Percentiles rank a stretch among this genome's conserved stretches.
phyloP scores from a whole-genome alignment of 305 asterid species.

The Fraxinus dipetala region DNA sequence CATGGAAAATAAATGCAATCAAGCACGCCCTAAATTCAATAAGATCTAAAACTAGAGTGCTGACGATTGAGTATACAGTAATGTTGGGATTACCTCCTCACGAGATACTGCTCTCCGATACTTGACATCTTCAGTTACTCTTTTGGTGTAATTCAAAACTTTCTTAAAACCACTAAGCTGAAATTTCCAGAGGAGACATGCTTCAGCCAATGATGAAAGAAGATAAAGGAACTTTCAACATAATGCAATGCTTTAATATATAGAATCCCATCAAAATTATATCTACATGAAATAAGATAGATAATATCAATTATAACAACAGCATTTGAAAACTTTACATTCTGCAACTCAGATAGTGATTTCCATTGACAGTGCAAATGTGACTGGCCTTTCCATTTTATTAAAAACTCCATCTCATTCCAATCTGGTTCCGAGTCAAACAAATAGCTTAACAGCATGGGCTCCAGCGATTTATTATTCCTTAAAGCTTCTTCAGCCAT shows the following conservation, averaged over 20 bases:
- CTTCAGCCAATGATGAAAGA: constrained; percentile 15
- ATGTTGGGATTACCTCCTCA: constrained; percentile 71
- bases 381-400: constrained; percentile 99
- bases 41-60: constrained; percentile 7
- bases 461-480: constrained; percentile 72
- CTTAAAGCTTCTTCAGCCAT: constrained; percentile 88
- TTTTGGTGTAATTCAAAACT: constrained; percentile 93
- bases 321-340: constrained; percentile 53
- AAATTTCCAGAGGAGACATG: constrained; percentile 33
- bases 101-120: constrained; percentile 84
- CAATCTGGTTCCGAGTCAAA: constrained; percentile 87
- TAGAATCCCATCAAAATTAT: not conserved
- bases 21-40: not conserved
- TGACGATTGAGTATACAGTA: not conserved
- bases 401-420: constrained; percentile 82
- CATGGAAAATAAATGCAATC: not conserved
- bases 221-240: not conserved
- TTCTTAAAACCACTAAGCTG: constrained; percentile 99
- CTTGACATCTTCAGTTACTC: constrained; percentile 79
- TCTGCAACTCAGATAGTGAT: constrained; percentile 80
- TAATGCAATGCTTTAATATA: constrained; percentile 16
- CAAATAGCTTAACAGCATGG: constrained; percentile 74
- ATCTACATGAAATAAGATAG: constrained; percentile 11
- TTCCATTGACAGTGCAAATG: constrained; percentile 99
- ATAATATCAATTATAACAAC: constrained; percentile 1